Evolutionary conservation across 768 basidiomycete genomes (phyloP), one percentile per base, ranked within the genome.

Genomic region (Phanerochaete sordida): DNA sequence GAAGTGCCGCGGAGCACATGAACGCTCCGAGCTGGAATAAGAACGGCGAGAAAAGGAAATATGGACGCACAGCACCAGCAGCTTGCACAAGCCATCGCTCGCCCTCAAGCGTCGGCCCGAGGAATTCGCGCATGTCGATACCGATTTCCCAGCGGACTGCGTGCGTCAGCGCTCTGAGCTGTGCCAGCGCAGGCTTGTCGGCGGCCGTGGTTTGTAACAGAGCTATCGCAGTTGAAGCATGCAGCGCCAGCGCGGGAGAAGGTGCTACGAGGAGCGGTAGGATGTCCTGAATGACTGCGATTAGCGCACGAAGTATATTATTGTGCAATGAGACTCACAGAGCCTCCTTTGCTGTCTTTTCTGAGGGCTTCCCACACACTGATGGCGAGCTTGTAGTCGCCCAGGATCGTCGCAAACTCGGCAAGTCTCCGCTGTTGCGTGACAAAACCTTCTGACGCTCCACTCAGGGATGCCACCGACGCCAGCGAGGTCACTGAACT

Each of bases 401-500:
- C 90, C 2, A 98, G 74, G 60, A 95, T 84, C 21, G 97, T 97
- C 9, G 93, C 87, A 74, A 98, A 95, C 72, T 99, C 97, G 11
- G 95, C 97, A 3, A 98, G 77, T n/a, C 96, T 86, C 47, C 94
- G 82, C 63, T 88, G 85, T 66, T 89, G 91, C 4, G 86, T 79
- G 7, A 84, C 84, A 7, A 82, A 79, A 27, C 78, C 68, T 2
- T 57, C 64, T 13, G 43, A 56, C 46, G 64, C 60, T 1, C 63
- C 65, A 2, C 62, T 65, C 0, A 61, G 26, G 13, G 67, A 71
- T 1, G 68, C 54, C 9, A 70, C 49, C 5, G 74, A 69, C 12
- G 68, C 35, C 16, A 72, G 59, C 13, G 70, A 72, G 35, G 68
- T 69, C 45, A 70, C 59, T 49, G 78, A 79, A 16, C 69, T 69